phyloP scores from a whole-genome alignment of 345 rosid genomes.

The Chamaenerion angustifolium region DNA sequence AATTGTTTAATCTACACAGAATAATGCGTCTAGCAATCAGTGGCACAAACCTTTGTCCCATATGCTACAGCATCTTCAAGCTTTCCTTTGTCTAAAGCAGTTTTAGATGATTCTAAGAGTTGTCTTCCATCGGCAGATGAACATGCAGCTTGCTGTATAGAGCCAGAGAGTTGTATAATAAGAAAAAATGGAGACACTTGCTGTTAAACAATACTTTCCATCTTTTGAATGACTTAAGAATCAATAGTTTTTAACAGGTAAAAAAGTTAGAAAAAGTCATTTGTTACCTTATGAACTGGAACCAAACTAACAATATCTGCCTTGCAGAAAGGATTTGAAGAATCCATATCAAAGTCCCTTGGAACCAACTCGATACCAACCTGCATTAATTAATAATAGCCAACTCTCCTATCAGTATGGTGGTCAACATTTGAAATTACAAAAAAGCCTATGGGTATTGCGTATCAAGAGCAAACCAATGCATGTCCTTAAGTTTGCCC shows the following conservation, averaged over 20 bases:
- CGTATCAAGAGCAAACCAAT: too few species aligned
- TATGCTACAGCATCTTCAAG: slow-evolving; percentile 97
- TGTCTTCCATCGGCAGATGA: slow-evolving; percentile 99
- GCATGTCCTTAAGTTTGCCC: too few species aligned
- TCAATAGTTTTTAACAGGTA: slow-evolving; percentile 2
- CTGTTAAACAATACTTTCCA: too few species aligned
- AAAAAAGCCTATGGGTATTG: too few species aligned
- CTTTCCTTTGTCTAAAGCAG: slow-evolving; percentile 97
- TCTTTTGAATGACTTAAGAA: not conserved
- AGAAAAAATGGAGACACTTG: too few species aligned
- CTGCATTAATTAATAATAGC: slow-evolving; percentile 19
- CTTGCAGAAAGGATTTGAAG: slow-evolving; percentile 70
- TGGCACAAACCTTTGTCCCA: slow-evolving; percentile 69
- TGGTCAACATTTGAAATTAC: too few species aligned
- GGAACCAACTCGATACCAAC: slow-evolving; percentile 95
- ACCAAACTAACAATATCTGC: slow-evolving; percentile 80
- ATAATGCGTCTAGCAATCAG: not conserved
- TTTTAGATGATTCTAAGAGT: slow-evolving; percentile 94
- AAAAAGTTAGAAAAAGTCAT: not conserved
- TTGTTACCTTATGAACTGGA: slow-evolving; percentile 82
- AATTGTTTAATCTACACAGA: not conserved
- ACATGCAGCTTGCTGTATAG: slow-evolving; percentile 93
- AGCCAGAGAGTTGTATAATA: slow-evolving; percentile 3
- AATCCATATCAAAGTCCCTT: slow-evolving; percentile 94
- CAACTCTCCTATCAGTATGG: not conserved